A percentile compares a stretch with the other conserved stretches of the same genome.
These are phyloP conservation scores for Acanthamoeba rhysodes DNA, from an alignment of 208 protist species.

Conservation along the genomic window DNA sequence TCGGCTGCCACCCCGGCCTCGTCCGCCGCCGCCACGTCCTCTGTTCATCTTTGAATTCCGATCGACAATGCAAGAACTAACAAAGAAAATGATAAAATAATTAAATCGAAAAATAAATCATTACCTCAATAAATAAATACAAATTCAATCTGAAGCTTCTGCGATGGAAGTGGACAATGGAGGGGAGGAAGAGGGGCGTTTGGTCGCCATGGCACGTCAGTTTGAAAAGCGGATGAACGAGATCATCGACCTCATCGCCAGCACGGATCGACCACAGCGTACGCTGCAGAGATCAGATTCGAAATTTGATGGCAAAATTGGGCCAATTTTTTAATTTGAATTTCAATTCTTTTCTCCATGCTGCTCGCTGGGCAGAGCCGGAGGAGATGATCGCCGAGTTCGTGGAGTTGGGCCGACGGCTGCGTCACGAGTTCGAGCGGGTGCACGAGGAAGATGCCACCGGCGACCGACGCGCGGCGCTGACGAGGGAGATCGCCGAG, in stretches of 20 bases:
- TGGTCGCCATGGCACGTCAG: background rate
- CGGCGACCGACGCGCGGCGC: background rate
- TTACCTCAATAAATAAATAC: too few species aligned
- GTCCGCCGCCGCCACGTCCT: background rate
- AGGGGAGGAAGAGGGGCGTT: background rate
- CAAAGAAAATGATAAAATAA: background rate
- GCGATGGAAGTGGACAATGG: background rate
- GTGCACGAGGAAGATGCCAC: background rate
- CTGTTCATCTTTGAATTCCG: background rate
- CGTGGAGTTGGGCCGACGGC: background rate
- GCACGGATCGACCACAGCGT: background rate
- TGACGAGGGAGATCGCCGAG: background rate
- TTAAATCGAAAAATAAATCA: too few species aligned
- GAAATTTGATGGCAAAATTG: background rate
- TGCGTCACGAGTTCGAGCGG: background rate
- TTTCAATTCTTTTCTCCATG: background rate
- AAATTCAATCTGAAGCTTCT: too few species aligned
- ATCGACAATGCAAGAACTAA: background rate
- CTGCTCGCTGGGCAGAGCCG: background rate
- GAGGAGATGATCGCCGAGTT: background rate
- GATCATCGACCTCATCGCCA: background rate
- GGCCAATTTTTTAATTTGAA: background rate
- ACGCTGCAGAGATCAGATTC: background rate
- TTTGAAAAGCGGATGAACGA: slow-evolving; percentile 10
- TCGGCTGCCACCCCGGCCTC: background rate